These are phyloP conservation scores for Nelumbo lutea DNA, from an alignment of 164 flowering plant genomes.

Conservation along the genomic window DNA sequence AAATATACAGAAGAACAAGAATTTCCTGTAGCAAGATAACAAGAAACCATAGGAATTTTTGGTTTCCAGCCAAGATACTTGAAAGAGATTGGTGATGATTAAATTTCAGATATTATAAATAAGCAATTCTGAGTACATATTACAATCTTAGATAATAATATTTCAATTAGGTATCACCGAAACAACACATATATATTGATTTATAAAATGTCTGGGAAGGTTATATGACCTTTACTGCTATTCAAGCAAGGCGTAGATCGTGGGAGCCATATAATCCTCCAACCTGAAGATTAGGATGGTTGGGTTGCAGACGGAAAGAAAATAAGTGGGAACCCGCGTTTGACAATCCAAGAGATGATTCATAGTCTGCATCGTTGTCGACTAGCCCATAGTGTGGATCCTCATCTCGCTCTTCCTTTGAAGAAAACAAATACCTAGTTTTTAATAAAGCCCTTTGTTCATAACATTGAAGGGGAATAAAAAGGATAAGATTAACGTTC, in stretches of 20 bases:
- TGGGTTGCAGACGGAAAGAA: constrained; percentile 29
- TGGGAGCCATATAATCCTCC: constrained; percentile 22
- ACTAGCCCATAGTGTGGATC: constrained; percentile 29
- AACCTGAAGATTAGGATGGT: constrained; percentile 29
- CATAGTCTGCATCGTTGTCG: constrained; percentile 30
- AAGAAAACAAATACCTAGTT: not conserved
- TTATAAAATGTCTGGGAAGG: not conserved
- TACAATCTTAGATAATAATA: no score
- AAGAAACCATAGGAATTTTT: no score
- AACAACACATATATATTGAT: not conserved
- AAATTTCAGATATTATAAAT: no score
- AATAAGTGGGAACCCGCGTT: constrained; percentile 34
- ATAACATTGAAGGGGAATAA: no score
- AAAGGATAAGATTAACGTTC: not conserved
- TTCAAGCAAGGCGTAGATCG: constrained; percentile 43
- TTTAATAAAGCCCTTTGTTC: not conserved
- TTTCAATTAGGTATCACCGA: not conserved
- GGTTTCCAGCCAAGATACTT: no score
- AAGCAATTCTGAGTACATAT: no score
- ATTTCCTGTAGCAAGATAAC: no score
- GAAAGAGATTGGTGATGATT: no score
- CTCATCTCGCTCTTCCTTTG: constrained; percentile 31
- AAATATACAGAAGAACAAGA: no score
- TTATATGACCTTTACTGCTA: not conserved
- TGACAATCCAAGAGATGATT: constrained; percentile 25